Conservation (phyloP, 78 protist species). For the Dictyostelium discoideum region DNA sequence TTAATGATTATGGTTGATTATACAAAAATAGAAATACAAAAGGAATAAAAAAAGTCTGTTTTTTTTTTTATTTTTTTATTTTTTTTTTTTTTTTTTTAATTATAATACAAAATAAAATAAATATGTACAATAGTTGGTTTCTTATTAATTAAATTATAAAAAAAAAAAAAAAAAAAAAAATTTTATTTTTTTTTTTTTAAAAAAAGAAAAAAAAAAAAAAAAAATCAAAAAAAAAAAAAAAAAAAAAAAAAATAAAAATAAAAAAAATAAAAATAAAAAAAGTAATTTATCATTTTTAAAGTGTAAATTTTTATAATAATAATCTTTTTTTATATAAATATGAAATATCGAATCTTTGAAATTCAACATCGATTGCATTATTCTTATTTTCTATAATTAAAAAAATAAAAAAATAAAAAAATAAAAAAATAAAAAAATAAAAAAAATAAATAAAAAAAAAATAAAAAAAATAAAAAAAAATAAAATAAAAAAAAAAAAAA, state of each 20-base stretch:
- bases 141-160: background rate
- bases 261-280: background rate
- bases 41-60: background rate
- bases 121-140: background rate
- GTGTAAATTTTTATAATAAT: background rate
- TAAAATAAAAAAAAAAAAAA: no score
- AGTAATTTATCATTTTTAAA: no score
- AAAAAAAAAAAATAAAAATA: background rate
- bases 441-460: no score
- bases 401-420: no score
- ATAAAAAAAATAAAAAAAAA: no score
- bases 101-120: background rate
- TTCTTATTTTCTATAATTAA: no score
- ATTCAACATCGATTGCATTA: no score
- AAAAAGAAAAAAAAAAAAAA: background rate
- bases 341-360: no score
- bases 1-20: background rate
- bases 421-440: no score
- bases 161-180: background rate
- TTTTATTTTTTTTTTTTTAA: no score
- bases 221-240: background rate
- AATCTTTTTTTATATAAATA: no score
- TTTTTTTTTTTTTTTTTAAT: background rate
- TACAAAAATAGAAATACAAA: slow-evolving; percentile 1
- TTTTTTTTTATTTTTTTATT: background rate